Base-by-base conservation (phyloP, 257 asterid genomes). In the Ehretia macrophylla region DNA sequence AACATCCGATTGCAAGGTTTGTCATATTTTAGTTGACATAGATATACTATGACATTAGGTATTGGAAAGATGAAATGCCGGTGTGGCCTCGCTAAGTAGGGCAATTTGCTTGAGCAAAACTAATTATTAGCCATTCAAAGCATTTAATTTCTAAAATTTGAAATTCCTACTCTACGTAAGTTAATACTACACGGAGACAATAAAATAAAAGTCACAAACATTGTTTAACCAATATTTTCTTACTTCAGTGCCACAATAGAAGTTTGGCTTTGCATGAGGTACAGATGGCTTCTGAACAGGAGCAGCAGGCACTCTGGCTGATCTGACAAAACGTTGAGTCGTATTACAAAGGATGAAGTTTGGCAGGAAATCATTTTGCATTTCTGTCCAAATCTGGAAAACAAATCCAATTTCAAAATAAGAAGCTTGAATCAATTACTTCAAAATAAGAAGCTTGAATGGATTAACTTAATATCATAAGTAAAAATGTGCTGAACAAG, bases 291-390 rank as follows among this genome's bases (percentile, higher is more conserved):
- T 88, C 79, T 86, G 99, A 75, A 78, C 87, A 56, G 95, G 83
- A 68, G 70, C 79, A 57, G 79, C 79, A 32, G 97, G 85, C 60
- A 84, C 84, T 77, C 79, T 82, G 40, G 95, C 82, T 66, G 97
- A 89, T 69, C 97, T 78, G 35, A 93, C 97, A 74, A 86, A 93
- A 68, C 97, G 97, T 60, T 93, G 99, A 67, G 99, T 93, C 58
- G 97, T 89, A 81, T 93, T 93, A 75, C 97, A 93, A 38, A 93
- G 86, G 75, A 89, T 85, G 71, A 88, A 93, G 84, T 88, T 88
- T 17, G 95, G 96, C 69, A 93, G 67, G 79, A 93, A 93, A 79
- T 93, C 97, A 77, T 81, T 88, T 83, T 93, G 99, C 96, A 93
- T 85, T 81, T 86, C 97, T 12, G 90, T 79, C 97, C 99, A 93